These are phyloP conservation scores for Vitis hybrid DNA, from an alignment of 177 flowering plant genomes.

Conservation along the genomic window DNA sequence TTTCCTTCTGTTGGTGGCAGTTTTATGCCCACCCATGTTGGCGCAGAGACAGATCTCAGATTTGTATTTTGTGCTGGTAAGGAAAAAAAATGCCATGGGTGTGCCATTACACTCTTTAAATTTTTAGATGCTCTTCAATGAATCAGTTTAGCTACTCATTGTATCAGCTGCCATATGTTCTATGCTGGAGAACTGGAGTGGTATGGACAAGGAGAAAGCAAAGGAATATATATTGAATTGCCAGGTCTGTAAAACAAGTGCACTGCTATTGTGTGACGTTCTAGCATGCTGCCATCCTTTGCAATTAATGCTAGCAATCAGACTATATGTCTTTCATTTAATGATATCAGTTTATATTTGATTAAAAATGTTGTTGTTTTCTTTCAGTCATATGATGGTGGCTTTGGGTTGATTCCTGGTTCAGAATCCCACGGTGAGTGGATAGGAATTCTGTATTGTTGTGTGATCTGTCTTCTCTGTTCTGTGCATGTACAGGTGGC, in stretches of 20 bases:
- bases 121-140: neutral
- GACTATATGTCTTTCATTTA: neutral
- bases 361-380: conserved; percentile 1
- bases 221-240: conserved; percentile 73
- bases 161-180: conserved; percentile 80
- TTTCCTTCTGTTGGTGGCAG: conserved; percentile 36
- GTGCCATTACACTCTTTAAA: conserved; percentile 1
- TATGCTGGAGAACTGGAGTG: conserved; percentile 86
- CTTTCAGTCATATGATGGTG: conserved; percentile 97
- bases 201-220: conserved; percentile 83
- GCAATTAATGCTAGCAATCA: neutral
- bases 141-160: conserved; percentile 13
- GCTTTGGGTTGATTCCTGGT: conserved; percentile 92
- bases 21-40: conserved; percentile 78
- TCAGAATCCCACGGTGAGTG: conserved; percentile 97
- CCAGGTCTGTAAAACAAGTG: conserved; percentile 53
- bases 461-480: neutral
- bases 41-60: conserved; percentile 91
- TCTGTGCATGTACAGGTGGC: neutral
- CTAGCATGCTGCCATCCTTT: conserved; percentile 5
- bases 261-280: neutral
- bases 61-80: conserved; percentile 95
- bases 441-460: conserved; percentile 11
- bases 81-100: conserved; percentile 3
- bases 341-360: neutral